Base-by-base conservation (phyloP, 257 asterid genomes). In the Solanum virginianum region DNA sequence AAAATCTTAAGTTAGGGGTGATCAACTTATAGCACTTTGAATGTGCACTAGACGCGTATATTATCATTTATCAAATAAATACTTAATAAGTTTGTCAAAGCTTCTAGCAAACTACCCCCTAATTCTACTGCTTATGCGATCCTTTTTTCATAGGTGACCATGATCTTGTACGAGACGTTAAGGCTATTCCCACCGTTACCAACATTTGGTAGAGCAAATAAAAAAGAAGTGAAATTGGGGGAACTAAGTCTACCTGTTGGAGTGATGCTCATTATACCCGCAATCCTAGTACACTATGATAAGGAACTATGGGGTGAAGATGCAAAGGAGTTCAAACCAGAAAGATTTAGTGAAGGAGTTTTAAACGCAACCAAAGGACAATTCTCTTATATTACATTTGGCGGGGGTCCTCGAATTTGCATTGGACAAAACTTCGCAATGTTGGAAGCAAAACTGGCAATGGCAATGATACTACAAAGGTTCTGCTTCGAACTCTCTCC, bases 371-470 rank as follows among this genome's bases (percentile, higher is more conserved):
- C 85, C 3, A 86, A 84, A 14, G 88, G 84, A 26, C 87, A 65
- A 51, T 20, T 80, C 26, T 32, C 85, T 6, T 89, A 80, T 70
- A 71, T 89, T 13, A 89, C 91, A 29, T 89, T 87, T 84, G 82
- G 89, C 7, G 81, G 91, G 86, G 91, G 91, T 1, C 91, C 91
- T 18, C 72, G 91, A 62, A 86, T 87, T 11, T 89, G 91, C 65
- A 87, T 89, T 20, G 91, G 89, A 14, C 87, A 85, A 18, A 85
- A 87, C 81, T 89, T 87, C 22, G 81, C 91, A 0, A 79, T 87
- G 88, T 7, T 89, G 39, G 91, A 89, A 82, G 90, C 89, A 22
- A 89, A 85, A 75, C 1, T 86, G 80, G 89, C 91, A 2, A 11
- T 89, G 56, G 75, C 90, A 22, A 89, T 89, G 91, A 87, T 89